phyloP scores from a whole-genome alignment of 1,284 basidiomycete species.

The Apiotrichum veenhuisii region DNA sequence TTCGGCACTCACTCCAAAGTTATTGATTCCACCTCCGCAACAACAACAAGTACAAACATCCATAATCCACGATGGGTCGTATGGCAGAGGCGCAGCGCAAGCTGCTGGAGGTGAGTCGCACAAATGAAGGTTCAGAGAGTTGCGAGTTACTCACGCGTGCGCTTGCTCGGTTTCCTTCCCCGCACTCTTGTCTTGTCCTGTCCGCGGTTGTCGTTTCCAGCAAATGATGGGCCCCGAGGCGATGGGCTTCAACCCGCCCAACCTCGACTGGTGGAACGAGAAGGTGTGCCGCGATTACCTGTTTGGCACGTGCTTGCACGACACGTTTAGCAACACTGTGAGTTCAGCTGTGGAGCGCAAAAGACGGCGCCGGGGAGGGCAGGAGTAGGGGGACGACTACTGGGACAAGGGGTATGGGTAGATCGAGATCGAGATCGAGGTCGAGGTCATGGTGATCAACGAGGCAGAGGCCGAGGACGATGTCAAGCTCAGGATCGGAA shows the following conservation, averaged over 20 bases:
- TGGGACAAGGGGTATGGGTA: too few species aligned
- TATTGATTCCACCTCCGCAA: not conserved
- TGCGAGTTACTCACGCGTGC: not conserved
- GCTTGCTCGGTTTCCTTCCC: not conserved
- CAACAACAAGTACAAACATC: not conserved
- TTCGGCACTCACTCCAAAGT: not conserved
- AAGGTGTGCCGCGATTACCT: constrained; percentile 99
- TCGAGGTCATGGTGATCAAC: too few species aligned
- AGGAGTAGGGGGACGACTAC: too few species aligned
- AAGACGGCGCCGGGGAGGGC: not conserved
- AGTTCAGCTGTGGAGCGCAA: constrained; percentile 41
- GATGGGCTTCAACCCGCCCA: constrained; percentile 88
- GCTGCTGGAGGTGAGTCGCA: constrained; percentile 50
- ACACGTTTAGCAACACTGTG: constrained; percentile 97
- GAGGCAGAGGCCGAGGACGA: too few species aligned
- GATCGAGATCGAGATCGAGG: too few species aligned
- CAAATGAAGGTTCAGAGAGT: too few species aligned
- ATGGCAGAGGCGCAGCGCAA: constrained; percentile 52
- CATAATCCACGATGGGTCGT: constrained; percentile 43
- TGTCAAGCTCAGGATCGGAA: too few species aligned
- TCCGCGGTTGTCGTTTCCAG: constrained; percentile 49
- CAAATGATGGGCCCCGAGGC: constrained; percentile 99
- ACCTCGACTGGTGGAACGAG: constrained; percentile 91
- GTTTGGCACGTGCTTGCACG: constrained; percentile 95
- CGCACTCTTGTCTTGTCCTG: not conserved